Percentiles rank a stretch among this genome's conserved stretches.
phyloP scores from a whole-genome alignment of 163 green algal genomes.

The Scenedesmus sp. region DNA sequence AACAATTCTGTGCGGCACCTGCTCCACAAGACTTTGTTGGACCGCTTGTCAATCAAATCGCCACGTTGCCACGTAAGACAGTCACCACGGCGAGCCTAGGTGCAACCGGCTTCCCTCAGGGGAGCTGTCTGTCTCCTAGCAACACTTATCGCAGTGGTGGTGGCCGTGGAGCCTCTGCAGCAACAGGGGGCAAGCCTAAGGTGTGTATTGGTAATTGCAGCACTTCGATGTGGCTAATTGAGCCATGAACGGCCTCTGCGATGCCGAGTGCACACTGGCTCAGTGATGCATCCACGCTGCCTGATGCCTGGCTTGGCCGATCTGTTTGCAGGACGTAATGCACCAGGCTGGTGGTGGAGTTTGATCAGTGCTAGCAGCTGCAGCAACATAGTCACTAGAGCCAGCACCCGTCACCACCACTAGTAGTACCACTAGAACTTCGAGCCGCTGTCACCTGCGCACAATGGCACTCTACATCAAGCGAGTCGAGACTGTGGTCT shows the following conservation, averaged over 20 bases:
- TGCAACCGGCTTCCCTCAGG: conserved; percentile 26
- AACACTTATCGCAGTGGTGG: conserved; percentile 42
- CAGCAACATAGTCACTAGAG: not conserved
- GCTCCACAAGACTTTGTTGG: not conserved
- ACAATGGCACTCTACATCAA: conserved; percentile 64
- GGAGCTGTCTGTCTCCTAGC: conserved; percentile 20
- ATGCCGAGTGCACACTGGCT: not conserved
- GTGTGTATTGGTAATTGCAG: not conserved
- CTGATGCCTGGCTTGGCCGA: not conserved
- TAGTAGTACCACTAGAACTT: not conserved
- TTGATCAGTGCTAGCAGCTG: not conserved
- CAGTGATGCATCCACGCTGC: not conserved
- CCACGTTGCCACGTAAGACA: not conserved
- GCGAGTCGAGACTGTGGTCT: conserved; percentile 70
- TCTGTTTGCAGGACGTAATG: conserved; percentile 45
- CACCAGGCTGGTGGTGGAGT: conserved; percentile 45
- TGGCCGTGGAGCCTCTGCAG: conserved; percentile 18
- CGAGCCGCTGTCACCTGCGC: not conserved
- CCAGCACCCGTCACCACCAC: not conserved
- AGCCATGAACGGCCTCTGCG: not conserved
- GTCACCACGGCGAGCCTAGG: conserved; percentile 9
- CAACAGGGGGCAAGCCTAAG: conserved; percentile 17
- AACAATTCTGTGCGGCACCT: not conserved
- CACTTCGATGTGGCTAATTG: not conserved
- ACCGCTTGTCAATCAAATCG: not conserved